Evolutionary conservation across 176 grass and related monocot species (phyloP).

Genomic region (Bonia amplexicaulis): DNA sequence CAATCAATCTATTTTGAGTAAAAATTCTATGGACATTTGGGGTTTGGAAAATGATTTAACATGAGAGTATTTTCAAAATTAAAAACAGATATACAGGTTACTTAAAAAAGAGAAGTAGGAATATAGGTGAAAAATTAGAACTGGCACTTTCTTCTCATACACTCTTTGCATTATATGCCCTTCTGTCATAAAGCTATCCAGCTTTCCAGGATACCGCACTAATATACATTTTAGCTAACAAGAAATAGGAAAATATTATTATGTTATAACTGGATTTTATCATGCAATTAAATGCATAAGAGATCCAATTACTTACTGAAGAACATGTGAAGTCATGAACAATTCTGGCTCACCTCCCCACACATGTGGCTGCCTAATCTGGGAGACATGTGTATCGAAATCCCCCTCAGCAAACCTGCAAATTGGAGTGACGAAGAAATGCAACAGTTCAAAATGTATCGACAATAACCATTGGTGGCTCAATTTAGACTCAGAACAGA

Average conservation of each 20-base stretch:
- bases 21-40: not conserved
- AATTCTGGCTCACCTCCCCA: slow-evolving; percentile 84
- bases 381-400: slow-evolving; percentile 82
- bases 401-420: slow-evolving; percentile 82
- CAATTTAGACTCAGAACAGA: not conserved
- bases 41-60: not conserved
- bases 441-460: not conserved
- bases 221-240: not conserved
- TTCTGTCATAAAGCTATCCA: not conserved
- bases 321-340: slow-evolving; percentile 74
- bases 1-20: not conserved
- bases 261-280: not conserved
- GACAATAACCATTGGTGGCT: not conserved
- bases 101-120: not conserved
- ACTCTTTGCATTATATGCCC: not conserved
- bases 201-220: not conserved
- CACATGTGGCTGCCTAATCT: slow-evolving; percentile 68
- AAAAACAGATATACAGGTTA: not conserved
- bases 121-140: not conserved
- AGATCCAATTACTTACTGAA: slow-evolving; percentile 42
- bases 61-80: not conserved
- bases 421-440: not conserved
- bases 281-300: not conserved
- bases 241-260: not conserved
- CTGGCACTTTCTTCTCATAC: not conserved